Conservation (phyloP, 176 grass and related monocot genomes). For the Rhynchospora breviuscula region DNA sequence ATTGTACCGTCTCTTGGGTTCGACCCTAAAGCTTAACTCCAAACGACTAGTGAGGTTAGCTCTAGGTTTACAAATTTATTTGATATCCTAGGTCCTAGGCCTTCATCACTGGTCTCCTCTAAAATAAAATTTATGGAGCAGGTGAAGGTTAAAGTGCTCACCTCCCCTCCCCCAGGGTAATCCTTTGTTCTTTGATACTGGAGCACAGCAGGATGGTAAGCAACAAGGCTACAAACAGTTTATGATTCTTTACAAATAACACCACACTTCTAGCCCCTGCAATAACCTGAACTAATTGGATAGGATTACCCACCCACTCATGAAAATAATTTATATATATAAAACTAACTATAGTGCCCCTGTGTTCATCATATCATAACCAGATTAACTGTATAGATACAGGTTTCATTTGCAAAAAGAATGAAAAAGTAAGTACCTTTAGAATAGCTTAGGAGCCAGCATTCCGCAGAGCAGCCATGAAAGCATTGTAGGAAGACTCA, state of each 20-base stretch:
- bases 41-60: too few species aligned
- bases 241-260: not conserved
- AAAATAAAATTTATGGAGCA: too few species aligned
- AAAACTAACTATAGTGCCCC: not conserved
- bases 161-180: too few species aligned
- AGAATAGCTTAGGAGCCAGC: constrained; percentile 35
- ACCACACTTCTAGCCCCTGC: too few species aligned
- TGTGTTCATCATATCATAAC: not conserved
- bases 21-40: too few species aligned
- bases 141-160: too few species aligned
- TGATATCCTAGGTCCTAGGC: too few species aligned
- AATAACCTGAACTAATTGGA: not conserved
- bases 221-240: not conserved
- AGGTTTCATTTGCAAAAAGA: not conserved
- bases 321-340: too few species aligned
- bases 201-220: not conserved
- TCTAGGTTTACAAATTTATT: too few species aligned
- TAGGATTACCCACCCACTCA: not conserved
- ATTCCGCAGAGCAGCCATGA: constrained; percentile 81
- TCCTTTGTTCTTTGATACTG: too few species aligned
- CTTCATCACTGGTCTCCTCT: too few species aligned
- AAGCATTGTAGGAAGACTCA: constrained; percentile 71
- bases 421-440: constrained; percentile 19
- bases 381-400: not conserved
- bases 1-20: too few species aligned